Base-by-base conservation (phyloP, 331 rosid genomes). In the Malus hybrid region DNA sequence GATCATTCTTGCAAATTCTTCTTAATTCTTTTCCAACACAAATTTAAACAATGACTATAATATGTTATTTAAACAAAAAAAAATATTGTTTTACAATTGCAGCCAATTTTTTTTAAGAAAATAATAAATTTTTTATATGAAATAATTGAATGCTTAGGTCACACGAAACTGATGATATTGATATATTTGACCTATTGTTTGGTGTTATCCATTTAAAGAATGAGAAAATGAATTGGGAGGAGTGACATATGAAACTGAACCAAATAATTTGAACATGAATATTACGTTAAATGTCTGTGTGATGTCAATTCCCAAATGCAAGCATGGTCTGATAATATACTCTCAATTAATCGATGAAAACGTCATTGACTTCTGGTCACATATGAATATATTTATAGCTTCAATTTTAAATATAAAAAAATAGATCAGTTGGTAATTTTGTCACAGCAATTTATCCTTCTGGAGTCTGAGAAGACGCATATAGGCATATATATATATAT, bases 381-480 rank as follows among this genome's bases (percentile, higher is more conserved):
- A 15, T 6, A 24, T 60, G 31, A 10, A 24, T 24, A 20, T 60
- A 56, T 36, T 36, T 36, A 36, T 36, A 36, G 44, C 9, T 36
- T 36, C 11, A 1, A 36, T 36, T 36, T 36, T 36, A 36, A 36
- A 36, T 36, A 36, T 36, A 36, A 36, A 36, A 8, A 9, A 36
- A 36, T 7, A 36, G 44, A 36, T 0, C 1, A 9, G 4, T 9
- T 36, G 0, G 4, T 36, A 0, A 0, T 36, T 36, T 28, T 36
- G 1, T 36, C 11, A 36, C 4, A 0, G 0, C 1, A 36, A 0
- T 36, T 36, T 36, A 36, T 36, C 1, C 0, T 36, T 36, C 0
- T 36, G 1, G 3, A 6, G 44, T 9, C 1, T 0, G 0, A 36
- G 44, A 36, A 36, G 11, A 36, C 44, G 44, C 11, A 36, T 36